Base-by-base conservation (phyloP, 169 alveolate genomes). In the Cyclospora cayetanensis region DNA sequence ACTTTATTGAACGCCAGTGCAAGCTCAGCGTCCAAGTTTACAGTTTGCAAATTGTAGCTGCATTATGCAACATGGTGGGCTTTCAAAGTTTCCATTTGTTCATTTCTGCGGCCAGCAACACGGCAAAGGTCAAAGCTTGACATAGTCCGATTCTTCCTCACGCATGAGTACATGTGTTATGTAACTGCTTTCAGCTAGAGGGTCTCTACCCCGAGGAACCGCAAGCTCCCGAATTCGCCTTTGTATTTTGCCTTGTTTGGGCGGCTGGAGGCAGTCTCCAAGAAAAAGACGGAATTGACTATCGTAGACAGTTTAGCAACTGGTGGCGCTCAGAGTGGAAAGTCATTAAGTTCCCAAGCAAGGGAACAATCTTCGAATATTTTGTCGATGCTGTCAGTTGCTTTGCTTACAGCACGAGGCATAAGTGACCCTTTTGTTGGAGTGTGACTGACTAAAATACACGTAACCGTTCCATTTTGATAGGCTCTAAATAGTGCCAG, bases 311-410 rank as follows among this genome's bases (percentile, higher is more conserved):
- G 86, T 98, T 98, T 96, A 96, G 97, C 52, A 97, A 96, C 95
- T 97, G 98, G 98, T 98, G 99, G 98, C 97, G 98, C 93, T 97
- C 96, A 50, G 98, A 97, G 77, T 97, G 98, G 98, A 98, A 98
- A 95, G 97, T 97, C 55, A 97, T 97, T 93, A 98, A 98, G 93
- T 97, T 97, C 95, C 99, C 99, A 18, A 95, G 98, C 92, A 98
- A 97, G 93, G 99, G 99, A 18, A 96, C 99, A 35, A 98, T 98
- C 41, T 98, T 98, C 92, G 99, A 98, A 93, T 98, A 97, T 94
- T 98, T 91, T 82, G 98, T 97, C 42, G 98, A 97, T 83, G 91
- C 94, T 91, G 98, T 96, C 85, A 96, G 89, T 31, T 35, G 41
- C 50, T n/a, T 20, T 25, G 34, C 20, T 27, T 37, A 52, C 68